These are phyloP conservation scores for Anthracocystis panici-leucophaei DNA, from an alignment of 1,284 basidiomycete genomes.

Conservation along the genomic window DNA sequence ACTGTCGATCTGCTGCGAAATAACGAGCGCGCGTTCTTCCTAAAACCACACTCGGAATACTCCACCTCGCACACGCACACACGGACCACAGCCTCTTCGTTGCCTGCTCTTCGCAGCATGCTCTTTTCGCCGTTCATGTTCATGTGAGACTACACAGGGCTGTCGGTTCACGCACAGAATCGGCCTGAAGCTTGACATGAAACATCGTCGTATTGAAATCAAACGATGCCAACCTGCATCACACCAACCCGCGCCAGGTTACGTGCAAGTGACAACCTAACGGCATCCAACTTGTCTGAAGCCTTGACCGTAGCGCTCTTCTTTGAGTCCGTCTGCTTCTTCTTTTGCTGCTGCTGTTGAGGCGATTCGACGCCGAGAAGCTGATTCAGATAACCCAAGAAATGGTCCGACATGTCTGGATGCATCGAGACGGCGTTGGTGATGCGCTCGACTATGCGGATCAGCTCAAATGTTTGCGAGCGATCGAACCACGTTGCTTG, in stretches of 20 bases:
- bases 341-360: conserved; percentile 6
- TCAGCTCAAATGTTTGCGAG: conserved; percentile 61
- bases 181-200: not conserved
- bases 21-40: no score
- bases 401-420: conserved; percentile 54
- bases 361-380: conserved; percentile 32
- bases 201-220: not conserved
- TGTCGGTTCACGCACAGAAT: not conserved
- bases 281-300: conserved; percentile 51
- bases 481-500: conserved; percentile 55
- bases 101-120: no score
- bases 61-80: no score
- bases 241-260: conserved; percentile 54
- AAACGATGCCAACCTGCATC: conserved; percentile 45
- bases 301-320: conserved; percentile 29
- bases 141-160: not conserved
- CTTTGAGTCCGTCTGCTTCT: conserved; percentile 4
- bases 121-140: not conserved
- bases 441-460: conserved; percentile 63
- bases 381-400: conserved; percentile 54
- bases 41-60: no score
- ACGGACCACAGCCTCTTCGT: no score
- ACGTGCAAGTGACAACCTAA: conserved; percentile 53
- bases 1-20: no score
- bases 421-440: conserved; percentile 44